Conservation (phyloP, 2,329 filamentous ascomycete genomes). For the Penicillium hordei region DNA sequence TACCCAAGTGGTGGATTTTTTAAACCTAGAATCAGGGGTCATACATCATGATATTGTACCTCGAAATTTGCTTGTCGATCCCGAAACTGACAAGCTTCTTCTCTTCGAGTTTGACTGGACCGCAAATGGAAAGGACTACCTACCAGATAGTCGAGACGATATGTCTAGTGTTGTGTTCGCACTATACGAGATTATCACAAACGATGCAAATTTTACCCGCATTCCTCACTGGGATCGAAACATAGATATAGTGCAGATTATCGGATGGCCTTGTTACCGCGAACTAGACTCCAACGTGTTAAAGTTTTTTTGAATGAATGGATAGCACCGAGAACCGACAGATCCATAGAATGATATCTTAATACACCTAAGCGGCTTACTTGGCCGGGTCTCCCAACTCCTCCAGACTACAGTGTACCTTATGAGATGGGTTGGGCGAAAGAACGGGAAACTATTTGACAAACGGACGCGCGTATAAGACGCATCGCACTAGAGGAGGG, state of each 20-base stretch:
- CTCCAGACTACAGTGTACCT: conserved; percentile 19
- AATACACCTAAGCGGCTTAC: conserved; percentile 18
- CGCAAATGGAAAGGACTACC: conserved; percentile 17
- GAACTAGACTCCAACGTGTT: conserved; percentile 22
- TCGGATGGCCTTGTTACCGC: conserved; percentile 19
- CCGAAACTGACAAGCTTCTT: conserved; percentile 21
- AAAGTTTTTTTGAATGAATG: conserved; percentile 23
- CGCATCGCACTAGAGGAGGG: conserved; percentile 16
- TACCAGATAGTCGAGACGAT: conserved; percentile 25
- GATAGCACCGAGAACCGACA: conserved; percentile 12
- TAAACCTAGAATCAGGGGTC: conserved; percentile 28
- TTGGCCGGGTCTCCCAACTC: conserved; percentile 17
- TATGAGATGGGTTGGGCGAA: conserved; percentile 10
- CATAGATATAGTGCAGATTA: conserved; percentile 23
- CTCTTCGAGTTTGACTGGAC: conserved; percentile 30
- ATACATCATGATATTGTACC: conserved; percentile 36
- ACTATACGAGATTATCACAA: conserved; percentile 30
- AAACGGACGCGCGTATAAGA: conserved; percentile 9
- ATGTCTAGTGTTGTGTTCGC: conserved; percentile 27
- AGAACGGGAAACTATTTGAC: conserved; percentile 16
- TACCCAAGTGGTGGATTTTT: conserved; percentile 26
- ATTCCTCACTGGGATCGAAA: conserved; percentile 27
- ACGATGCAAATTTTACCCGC: conserved; percentile 24
- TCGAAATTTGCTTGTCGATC: conserved; percentile 32
- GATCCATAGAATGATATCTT: conserved; percentile 19